A percentile compares a stretch with the other conserved stretches of the same genome.
Conservation (phyloP, 2,329 filamentous ascomycete genomes). For the Calonectria montana region DNA sequence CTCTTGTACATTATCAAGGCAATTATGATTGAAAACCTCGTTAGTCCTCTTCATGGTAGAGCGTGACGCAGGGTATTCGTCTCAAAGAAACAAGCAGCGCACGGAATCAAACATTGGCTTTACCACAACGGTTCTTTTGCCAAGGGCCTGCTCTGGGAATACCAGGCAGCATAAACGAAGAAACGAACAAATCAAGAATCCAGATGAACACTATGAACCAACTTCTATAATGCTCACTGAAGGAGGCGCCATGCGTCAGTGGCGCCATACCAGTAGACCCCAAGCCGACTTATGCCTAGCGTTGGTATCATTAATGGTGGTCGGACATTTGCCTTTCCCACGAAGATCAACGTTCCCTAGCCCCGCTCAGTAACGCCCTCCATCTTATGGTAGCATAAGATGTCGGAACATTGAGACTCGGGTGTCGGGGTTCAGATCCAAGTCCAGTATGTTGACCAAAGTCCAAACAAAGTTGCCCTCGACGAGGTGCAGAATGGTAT, state of each 20-base stretch:
- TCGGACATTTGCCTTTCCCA: conserved; percentile 49
- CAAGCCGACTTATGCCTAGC: conserved; percentile 52
- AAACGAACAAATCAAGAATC: too few species aligned
- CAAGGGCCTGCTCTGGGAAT: too few species aligned
- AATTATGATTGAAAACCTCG: too few species aligned
- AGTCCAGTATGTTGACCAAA: conserved; percentile 40
- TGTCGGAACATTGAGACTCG: conserved; percentile 52
- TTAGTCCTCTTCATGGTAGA: too few species aligned
- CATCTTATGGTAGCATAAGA: conserved; percentile 52
- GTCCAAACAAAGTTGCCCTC: conserved; percentile 49
- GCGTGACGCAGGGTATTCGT: too few species aligned
- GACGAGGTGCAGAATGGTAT: conserved; percentile 44
- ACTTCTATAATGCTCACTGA: too few species aligned
- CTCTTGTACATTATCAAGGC: too few species aligned
- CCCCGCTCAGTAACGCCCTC: conserved; percentile 45
- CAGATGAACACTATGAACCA: too few species aligned
- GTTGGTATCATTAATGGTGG: conserved; percentile 41
- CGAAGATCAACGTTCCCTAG: conserved; percentile 55
- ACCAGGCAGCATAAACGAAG: too few species aligned
- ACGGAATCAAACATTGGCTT: too few species aligned
- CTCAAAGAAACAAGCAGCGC: too few species aligned
- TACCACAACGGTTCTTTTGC: too few species aligned
- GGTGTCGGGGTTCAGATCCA: conserved; percentile 52
- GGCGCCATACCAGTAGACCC: conserved; percentile 36
- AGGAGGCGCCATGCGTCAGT: conserved; percentile 42